Evolutionary conservation across 495 filamentous ascomycete species (phyloP).

Genomic region (Talaromyces adpressus): DNA sequence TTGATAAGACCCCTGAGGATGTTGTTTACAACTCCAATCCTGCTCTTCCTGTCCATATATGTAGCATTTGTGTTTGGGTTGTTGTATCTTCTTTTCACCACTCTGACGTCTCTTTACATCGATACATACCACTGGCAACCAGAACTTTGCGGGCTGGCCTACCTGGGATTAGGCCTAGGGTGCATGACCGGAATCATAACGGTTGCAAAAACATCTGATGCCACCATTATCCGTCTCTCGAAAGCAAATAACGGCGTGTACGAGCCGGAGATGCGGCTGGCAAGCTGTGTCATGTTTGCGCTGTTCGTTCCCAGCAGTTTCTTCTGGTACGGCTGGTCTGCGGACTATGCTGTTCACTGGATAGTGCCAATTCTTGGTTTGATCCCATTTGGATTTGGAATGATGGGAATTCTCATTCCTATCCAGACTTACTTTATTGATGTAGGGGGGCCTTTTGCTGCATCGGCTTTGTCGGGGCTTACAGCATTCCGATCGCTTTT

Average conservation of each 20-base stretch:
- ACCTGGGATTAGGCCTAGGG: conserved; percentile 6
- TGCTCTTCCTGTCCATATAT: conserved; percentile 7
- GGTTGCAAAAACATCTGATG: conserved; percentile 2
- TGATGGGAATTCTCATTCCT: conserved; percentile 13
- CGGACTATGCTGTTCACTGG: conserved; percentile 39
- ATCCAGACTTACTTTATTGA: conserved; percentile 60
- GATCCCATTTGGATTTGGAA: conserved; percentile 35
- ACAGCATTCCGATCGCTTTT: conserved; percentile 34
- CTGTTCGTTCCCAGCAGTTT: conserved; percentile 27
- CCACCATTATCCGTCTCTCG: conserved; percentile 3
- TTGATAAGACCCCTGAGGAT: conserved; percentile 4
- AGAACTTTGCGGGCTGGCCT: conserved; percentile 9
- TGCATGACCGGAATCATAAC: conserved; percentile 4
- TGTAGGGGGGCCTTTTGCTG: conserved; percentile 57
- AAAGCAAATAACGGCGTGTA: conserved; percentile 1
- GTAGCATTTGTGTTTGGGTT: conserved; percentile 9
- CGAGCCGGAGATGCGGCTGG: conserved; percentile 8
- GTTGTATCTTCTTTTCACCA: conserved; percentile 13
- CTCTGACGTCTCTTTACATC: conserved; percentile 8
- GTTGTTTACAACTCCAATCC: conserved; percentile 8
- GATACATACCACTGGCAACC: conserved; percentile 3
- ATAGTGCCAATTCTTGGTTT: conserved; percentile 44
- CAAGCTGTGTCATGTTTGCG: conserved; percentile 6
- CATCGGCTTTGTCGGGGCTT: conserved; percentile 39
- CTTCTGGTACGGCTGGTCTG: conserved; percentile 60